phyloP scores from a whole-genome alignment of 2,329 filamentous ascomycete species.

The Cryphonectria naterciae region DNA sequence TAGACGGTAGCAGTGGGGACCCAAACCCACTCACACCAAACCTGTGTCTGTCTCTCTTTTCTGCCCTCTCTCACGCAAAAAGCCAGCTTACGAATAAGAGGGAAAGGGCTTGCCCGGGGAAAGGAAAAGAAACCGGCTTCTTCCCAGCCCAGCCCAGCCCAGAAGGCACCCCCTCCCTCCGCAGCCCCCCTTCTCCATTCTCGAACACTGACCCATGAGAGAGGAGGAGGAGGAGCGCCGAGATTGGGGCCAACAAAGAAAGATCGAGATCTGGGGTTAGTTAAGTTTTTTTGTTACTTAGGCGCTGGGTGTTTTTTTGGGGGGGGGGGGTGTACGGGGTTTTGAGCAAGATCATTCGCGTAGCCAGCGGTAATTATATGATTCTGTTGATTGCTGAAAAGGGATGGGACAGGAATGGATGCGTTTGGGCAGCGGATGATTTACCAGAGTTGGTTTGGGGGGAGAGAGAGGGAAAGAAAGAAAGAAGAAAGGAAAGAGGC shows the following conservation, averaged over 20 bases:
- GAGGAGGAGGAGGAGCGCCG: not conserved
- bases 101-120: not conserved
- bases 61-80: not conserved
- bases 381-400: not conserved
- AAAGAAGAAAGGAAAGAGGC: too few relatives aligned
- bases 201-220: not conserved
- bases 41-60: not conserved
- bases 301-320: not conserved
- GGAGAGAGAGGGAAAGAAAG: too few relatives aligned
- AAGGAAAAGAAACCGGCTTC: not conserved
- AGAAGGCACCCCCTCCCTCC: not conserved
- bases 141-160: not conserved
- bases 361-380: not conserved
- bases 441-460: too few relatives aligned
- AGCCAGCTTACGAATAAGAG: not conserved
- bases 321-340: too few relatives aligned
- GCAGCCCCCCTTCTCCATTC: not conserved
- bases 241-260: not conserved
- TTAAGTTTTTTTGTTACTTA: not conserved
- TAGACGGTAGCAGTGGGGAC: constrained; percentile 23
- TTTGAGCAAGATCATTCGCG: not conserved
- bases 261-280: not conserved
- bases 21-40: not conserved
- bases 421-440: not conserved
- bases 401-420: not conserved